phyloP scores from a whole-genome alignment of 768 basidiomycete species.

The Gloeostereum incarnatum region DNA sequence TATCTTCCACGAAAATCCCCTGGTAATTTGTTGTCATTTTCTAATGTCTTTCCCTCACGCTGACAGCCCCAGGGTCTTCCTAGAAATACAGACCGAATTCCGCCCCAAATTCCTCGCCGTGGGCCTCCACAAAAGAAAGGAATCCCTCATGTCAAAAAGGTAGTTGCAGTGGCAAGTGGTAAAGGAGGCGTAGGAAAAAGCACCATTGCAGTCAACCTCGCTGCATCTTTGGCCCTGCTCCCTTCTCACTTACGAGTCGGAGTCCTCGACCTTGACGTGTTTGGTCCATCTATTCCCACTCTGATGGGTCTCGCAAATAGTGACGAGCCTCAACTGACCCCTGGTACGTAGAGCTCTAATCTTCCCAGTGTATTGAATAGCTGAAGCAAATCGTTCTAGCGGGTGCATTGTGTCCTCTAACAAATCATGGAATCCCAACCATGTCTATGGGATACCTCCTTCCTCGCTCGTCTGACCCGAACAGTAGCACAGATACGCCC shows the following conservation, averaged over 20 bases:
- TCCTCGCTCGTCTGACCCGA: constrained; percentile 37
- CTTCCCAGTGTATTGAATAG: too few relatives aligned
- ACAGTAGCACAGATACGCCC: constrained; percentile 58
- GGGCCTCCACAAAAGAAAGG: constrained; percentile 43
- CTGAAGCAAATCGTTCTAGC: constrained; percentile 23
- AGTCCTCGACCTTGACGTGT: constrained; percentile 89
- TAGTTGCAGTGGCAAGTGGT: constrained; percentile 82
- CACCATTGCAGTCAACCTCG: constrained; percentile 84
- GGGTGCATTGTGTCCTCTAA: constrained; percentile 73
- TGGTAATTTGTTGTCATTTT: too few relatives aligned
- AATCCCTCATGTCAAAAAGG: constrained; percentile 68
- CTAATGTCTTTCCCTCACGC: too few relatives aligned
- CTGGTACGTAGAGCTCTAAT: constrained; percentile 45
- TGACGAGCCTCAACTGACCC: constrained; percentile 72
- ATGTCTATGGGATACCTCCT: constrained; percentile 99
- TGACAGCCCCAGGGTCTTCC: too few relatives aligned
- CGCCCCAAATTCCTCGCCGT: constrained; percentile 53
- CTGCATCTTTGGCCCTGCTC: constrained; percentile 55
- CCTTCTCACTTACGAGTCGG: constrained; percentile 59
- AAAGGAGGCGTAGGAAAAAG: constrained; percentile 97
- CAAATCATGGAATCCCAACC: constrained; percentile 82
- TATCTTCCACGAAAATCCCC: too few relatives aligned
- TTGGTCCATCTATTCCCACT: constrained; percentile 90
- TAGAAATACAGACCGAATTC: too few relatives aligned
- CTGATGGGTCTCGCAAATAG: constrained; percentile 80